Conservation (phyloP, 208 protist genomes). For the Trypanosomatidae sp. region DNA sequence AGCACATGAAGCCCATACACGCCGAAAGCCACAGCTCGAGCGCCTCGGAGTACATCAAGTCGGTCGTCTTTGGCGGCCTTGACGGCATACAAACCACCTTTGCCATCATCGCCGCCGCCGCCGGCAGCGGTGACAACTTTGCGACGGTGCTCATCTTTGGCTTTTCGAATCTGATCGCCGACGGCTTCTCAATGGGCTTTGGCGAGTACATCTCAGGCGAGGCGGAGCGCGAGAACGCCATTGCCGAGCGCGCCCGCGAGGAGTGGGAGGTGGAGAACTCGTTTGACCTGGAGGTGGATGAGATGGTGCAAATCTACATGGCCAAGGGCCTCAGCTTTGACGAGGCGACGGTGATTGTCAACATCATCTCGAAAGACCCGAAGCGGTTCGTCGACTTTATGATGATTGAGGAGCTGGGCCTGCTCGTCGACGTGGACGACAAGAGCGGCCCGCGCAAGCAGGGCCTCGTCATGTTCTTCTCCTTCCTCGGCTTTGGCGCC, state of each 20-base stretch:
- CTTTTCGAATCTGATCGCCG: conserved; percentile 91
- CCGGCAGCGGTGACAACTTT: conserved; percentile 74
- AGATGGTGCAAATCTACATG: conserved; percentile 94
- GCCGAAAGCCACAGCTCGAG: conserved; percentile 68
- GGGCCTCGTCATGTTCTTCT: conserved; percentile 88
- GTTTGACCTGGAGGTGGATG: conserved; percentile 86
- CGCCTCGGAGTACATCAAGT: conserved; percentile 90
- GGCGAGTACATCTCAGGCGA: conserved; percentile 88
- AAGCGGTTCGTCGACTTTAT: conserved; percentile 93
- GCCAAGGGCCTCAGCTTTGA: conserved; percentile 82
- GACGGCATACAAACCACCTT: conserved; percentile 95
- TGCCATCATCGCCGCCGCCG: conserved; percentile 86
- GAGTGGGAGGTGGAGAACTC: conserved; percentile 92
- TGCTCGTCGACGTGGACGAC: conserved; percentile 76
- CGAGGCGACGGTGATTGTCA: conserved; percentile 85
- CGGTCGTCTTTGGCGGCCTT: conserved; percentile 90
- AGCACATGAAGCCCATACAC: conserved; percentile 75
- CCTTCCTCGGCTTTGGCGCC: conserved; percentile 89
- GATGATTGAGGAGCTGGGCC: conserved; percentile 91
- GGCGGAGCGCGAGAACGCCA: conserved; percentile 86
- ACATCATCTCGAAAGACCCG: conserved; percentile 87
- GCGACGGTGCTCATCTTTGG: conserved; percentile 83
- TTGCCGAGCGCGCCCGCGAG: conserved; percentile 77
- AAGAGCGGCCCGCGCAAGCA: conserved; percentile 63
- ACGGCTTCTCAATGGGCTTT: conserved; percentile 93